A percentile compares a stretch with the other conserved stretches of the same genome.
These are phyloP conservation scores for Borealophlyctis nickersoniae DNA, from an alignment of 192 early-diverging fungal species.

Conservation along the genomic window DNA sequence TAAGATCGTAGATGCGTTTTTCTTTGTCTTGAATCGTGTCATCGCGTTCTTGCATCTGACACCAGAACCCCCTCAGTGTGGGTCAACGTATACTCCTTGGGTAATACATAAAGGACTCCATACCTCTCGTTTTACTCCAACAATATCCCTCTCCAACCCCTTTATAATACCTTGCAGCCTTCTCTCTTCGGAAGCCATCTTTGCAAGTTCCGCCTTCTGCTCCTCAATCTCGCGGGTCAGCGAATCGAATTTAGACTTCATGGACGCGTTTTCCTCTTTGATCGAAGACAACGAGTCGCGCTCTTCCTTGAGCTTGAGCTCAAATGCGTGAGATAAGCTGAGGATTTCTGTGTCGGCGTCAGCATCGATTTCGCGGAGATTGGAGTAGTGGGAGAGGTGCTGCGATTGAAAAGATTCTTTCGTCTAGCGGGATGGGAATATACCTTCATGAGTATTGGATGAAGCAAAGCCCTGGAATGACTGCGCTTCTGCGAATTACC, in stretches of 20 bases:
- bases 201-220: conserved; percentile 48
- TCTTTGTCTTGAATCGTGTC: conserved; percentile 61
- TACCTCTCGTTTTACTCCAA: conserved; percentile 49
- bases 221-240: conserved; percentile 47
- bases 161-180: conserved; percentile 44
- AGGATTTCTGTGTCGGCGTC: conserved; percentile 45
- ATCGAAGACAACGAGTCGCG: conserved; percentile 35
- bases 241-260: conserved; percentile 37
- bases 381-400: conserved; percentile 1
- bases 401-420: conserved; percentile 7
- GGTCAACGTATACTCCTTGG: too few relatives aligned
- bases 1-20: conserved; percentile 56
- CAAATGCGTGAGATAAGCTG: conserved; percentile 42
- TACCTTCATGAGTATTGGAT: not conserved
- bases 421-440: not conserved
- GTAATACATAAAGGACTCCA: not conserved
- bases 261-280: conserved; percentile 44
- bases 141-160: conserved; percentile 50
- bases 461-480: not conserved
- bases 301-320: conserved; percentile 46
- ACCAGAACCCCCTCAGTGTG: too few relatives aligned
- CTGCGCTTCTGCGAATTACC: conserved; percentile 21
- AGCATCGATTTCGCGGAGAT: conserved; percentile 38
- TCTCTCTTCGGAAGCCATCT: conserved; percentile 41
- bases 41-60: conserved; percentile 55